phyloP scores from a whole-genome alignment of 345 rosid genomes.

The Rubroshorea leprosula region DNA sequence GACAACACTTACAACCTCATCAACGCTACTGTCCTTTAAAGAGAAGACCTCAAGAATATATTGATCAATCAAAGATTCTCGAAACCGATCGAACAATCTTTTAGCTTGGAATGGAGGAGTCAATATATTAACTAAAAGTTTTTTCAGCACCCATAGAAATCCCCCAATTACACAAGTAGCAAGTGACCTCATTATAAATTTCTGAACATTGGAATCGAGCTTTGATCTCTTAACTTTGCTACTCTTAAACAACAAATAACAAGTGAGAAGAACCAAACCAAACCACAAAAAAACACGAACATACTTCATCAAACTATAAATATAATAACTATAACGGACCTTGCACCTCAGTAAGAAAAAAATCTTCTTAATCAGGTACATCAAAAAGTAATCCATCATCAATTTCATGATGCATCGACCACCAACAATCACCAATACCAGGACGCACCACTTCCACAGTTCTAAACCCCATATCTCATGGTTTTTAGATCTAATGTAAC shows the following conservation, averaged over 20 bases:
- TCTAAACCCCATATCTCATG: too few relatives aligned
- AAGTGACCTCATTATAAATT: neutral
- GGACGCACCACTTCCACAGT: neutral
- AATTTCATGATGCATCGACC: neutral
- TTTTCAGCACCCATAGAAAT: neutral
- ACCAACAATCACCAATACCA: neutral
- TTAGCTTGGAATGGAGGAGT: neutral
- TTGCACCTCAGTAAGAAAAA: neutral
- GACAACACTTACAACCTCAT: too few relatives aligned
- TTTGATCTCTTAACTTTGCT: neutral
- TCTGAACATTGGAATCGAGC: neutral
- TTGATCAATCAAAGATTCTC: neutral
- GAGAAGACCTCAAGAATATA: neutral
- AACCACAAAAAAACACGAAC: neutral
- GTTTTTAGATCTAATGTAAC: too few relatives aligned
- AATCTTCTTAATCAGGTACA: too few relatives aligned
- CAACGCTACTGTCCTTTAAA: neutral
- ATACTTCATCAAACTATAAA: neutral
- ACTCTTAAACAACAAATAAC: neutral
- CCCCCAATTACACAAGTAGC: neutral
- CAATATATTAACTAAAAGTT: neutral
- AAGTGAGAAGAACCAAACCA: neutral
- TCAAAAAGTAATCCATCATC: neutral
- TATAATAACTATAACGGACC: neutral
- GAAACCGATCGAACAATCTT: neutral